Evolutionary conservation across 495 filamentous ascomycete genomes (phyloP), one percentile per base, ranked within the genome.

Genomic region (Penicillium fimorum): DNA sequence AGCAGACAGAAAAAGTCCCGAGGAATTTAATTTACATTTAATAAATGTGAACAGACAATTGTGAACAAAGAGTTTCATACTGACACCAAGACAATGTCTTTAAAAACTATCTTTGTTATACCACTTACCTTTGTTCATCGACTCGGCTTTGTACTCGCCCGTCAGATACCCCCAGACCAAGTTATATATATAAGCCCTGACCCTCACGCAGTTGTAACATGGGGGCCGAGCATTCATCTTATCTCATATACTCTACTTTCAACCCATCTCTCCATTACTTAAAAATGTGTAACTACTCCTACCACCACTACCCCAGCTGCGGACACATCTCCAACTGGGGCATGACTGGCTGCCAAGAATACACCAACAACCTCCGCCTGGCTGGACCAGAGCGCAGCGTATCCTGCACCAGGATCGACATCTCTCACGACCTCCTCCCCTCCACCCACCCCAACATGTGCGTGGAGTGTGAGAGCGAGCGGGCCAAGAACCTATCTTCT

Each of bases 281-380:
- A 18, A 61, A 25, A 1, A 74, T 74, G 70, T 72, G 69, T 43
- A 27, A 55, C 0, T 56, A 67, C 48, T 66, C 47, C 7, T 68
- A 68, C 30, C 64, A 71, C 38, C 67, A 70, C 49, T 68, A 66
- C 33, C 47, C 57, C 20, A 32, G 7, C 22, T 73, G 69, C 57
- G 67, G 69, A 10, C 70, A 73, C 33, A 69, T 73, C 41, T 56
- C 61, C 48, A 59, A 56, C 38, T 70, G 58, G 47, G 68, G 45
- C 15, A 46, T 73, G 2, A 59, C 57, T 25, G 60, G 58, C 53
- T 73, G 70, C 46, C 25, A 54, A 9, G 60, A 59, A 4, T 58
- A 64, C 17, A 64, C 61, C 22, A 63, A 63, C 20, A 47, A 37
- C 10, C 50, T 71, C 15, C 60, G 62, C 5, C 32, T 58, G 20